Evolutionary conservation across 345 rosid species (phyloP).

Genomic region (Diplotaxis tenuifolia): DNA sequence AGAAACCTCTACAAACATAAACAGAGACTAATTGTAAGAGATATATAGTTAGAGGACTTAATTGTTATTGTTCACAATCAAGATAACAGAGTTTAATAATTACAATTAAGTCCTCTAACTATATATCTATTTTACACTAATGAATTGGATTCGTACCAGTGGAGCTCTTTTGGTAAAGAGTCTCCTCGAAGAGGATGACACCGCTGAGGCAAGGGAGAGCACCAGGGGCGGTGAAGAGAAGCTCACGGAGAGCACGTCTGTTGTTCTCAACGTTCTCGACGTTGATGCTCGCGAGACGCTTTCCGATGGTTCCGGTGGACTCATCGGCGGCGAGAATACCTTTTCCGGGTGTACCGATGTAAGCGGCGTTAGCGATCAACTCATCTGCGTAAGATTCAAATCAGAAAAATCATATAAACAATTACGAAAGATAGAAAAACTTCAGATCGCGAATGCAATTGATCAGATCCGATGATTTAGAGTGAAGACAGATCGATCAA

Average conservation of each 20-base stretch:
- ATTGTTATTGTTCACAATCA: neutral
- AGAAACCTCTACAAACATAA: neutral
- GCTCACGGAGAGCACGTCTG: slow-evolving; percentile 87
- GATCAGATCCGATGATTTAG: neutral
- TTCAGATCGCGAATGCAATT: slow-evolving; percentile 10
- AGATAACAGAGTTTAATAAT: too few relatives aligned
- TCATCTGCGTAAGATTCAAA: slow-evolving; percentile 52
- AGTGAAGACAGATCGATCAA: neutral
- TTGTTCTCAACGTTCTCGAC: slow-evolving; percentile 85
- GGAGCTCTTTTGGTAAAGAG: slow-evolving; percentile 84
- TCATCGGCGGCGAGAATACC: slow-evolving; percentile 99
- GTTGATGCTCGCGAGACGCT: slow-evolving; percentile 88
- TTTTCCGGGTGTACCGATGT: slow-evolving; percentile 97
- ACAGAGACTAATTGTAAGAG: neutral
- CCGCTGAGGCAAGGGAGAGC: slow-evolving; percentile 80
- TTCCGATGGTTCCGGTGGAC: slow-evolving; percentile 95
- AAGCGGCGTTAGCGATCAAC: slow-evolving; percentile 78
- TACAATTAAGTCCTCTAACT: too few relatives aligned
- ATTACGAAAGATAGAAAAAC: neutral
- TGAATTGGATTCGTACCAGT: slow-evolving; percentile 40
- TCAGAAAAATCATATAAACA: neutral
- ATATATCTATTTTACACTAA: too few relatives aligned
- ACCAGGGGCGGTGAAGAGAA: slow-evolving; percentile 86
- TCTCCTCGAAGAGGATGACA: slow-evolving; percentile 81
- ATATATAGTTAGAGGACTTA: neutral